Conservation (phyloP, 2,329 filamentous ascomycete genomes). For the Colletotrichum cordylinicola region DNA sequence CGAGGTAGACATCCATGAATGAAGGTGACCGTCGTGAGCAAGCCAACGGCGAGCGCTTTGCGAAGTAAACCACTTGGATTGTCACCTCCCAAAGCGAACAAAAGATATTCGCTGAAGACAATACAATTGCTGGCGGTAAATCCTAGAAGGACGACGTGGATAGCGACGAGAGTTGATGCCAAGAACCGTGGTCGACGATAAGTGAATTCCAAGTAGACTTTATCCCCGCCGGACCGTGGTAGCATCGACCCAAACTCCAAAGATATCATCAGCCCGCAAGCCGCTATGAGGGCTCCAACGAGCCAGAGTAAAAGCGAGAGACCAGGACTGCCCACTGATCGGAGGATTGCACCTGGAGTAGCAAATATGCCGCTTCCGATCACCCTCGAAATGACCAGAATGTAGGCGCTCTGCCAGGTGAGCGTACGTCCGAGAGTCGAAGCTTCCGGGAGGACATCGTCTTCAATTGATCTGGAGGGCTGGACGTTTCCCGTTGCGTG, state of each 20-base stretch:
- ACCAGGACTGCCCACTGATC: conserved; percentile 70
- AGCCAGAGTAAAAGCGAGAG: conserved; percentile 69
- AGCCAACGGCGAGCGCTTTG: conserved; percentile 61
- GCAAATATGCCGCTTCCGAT: conserved; percentile 77
- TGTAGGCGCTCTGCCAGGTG: conserved; percentile 68
- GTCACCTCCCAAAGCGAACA: conserved; percentile 62
- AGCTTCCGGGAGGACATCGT: conserved; percentile 65
- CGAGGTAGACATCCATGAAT: conserved; percentile 64
- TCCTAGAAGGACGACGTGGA: conserved; percentile 67
- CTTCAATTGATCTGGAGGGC: conserved; percentile 47
- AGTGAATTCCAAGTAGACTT: conserved; percentile 75
- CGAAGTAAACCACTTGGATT: conserved; percentile 55
- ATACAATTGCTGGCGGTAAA: conserved; percentile 76
- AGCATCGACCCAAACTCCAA: conserved; percentile 76
- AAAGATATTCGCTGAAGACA: conserved; percentile 69
- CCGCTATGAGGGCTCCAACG: conserved; percentile 64
- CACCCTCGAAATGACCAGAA: conserved; percentile 71
- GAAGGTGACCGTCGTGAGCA: conserved; percentile 62
- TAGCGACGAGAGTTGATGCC: conserved; percentile 67
- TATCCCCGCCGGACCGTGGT: conserved; percentile 70
- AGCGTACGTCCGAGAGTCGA: conserved; percentile 64
- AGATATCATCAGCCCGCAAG: conserved; percentile 64
- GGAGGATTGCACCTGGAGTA: conserved; percentile 71
- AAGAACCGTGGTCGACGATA: conserved; percentile 69
- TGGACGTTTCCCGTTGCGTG: background rate